Percentiles rank a stretch among this genome's conserved stretches.
phyloP scores from a whole-genome alignment of 805 yeast genomes.

The Metschnikowia borealis region DNA sequence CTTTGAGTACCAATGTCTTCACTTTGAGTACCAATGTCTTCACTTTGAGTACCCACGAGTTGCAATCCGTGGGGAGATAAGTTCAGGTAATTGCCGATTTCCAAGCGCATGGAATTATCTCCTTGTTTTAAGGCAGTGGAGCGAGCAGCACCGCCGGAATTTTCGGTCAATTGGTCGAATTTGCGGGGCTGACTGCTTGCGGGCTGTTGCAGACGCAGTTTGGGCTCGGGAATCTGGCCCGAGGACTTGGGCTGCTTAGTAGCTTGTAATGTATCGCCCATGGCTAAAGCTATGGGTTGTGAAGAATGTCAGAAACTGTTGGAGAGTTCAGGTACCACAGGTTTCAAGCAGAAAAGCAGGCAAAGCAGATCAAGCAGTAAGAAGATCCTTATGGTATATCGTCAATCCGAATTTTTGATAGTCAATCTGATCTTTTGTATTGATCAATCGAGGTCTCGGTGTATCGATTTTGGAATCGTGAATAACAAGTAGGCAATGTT shows the following conservation, averaged over 20 bases:
- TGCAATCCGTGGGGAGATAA: slow-evolving; percentile 7
- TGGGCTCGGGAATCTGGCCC: slow-evolving; percentile 2
- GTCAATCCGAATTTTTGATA: no score
- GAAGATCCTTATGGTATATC: no score
- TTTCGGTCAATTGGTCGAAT: slow-evolving; percentile 11
- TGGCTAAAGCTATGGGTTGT: not conserved
- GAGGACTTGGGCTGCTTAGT: slow-evolving; percentile 3
- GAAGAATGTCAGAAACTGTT: not conserved
- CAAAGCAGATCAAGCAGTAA: no score
- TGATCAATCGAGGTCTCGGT: no score
- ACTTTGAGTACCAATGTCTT: no score
- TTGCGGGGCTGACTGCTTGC: slow-evolving; percentile 15
- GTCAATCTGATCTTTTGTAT: no score
- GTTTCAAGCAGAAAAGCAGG: no score
- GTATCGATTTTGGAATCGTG: no score
- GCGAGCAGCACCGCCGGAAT: not conserved
- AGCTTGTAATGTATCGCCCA: slow-evolving; percentile 16
- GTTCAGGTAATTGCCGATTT: slow-evolving; percentile 9
- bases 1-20: no score
- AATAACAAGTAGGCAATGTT: no score
- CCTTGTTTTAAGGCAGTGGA: slow-evolving; percentile 5
- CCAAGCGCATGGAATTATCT: slow-evolving; percentile 11
- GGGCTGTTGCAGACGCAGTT: slow-evolving; percentile 14
- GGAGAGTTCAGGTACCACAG: not conserved
- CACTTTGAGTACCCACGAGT: no score